Evolutionary conservation across 1,284 basidiomycete genomes (phyloP).

Genomic region (Tilletia indica): DNA sequence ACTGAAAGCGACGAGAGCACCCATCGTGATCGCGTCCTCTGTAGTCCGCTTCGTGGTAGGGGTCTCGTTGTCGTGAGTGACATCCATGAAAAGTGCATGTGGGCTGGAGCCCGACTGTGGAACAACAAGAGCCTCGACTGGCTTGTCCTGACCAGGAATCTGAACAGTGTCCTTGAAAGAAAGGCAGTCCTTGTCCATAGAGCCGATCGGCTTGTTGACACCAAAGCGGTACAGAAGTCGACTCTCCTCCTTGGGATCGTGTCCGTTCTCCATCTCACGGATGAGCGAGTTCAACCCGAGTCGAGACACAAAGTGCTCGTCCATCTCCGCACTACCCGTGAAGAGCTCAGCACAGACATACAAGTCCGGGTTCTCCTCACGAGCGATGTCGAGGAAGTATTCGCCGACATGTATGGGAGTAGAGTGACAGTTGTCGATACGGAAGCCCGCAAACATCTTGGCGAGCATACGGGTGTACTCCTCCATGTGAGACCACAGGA

Average conservation of each 20-base stretch:
- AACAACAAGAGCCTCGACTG: conserved; percentile 29
- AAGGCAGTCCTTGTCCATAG: conserved; percentile 46
- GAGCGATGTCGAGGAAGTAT: conserved; percentile 83
- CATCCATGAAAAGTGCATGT: conserved; percentile 52
- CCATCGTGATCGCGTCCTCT: conserved; percentile 51
- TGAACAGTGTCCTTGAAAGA: conserved; percentile 16
- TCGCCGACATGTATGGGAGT: conserved; percentile 93
- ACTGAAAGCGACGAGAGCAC: conserved; percentile 47
- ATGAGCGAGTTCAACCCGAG: conserved; percentile 51
- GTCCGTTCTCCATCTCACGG: conserved; percentile 50
- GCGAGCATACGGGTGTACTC: conserved; percentile 69
- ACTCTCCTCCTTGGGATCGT: conserved; percentile 50
- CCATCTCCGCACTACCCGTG: conserved; percentile 88
- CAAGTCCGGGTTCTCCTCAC: conserved; percentile 81
- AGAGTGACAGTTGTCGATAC: conserved; percentile 97
- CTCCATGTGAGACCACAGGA: conserved; percentile 93
- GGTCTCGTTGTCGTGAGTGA: conserved; percentile 52
- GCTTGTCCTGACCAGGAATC: conserved; percentile 30
- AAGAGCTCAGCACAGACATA: conserved; percentile 97
- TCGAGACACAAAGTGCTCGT: conserved; percentile 47
- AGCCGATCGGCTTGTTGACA: conserved; percentile 50
- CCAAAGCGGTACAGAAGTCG: conserved; percentile 48
- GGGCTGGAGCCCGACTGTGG: conserved; percentile 43
- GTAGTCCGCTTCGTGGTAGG: conserved; percentile 47
- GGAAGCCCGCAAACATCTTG: conserved; percentile 83